phyloP scores from a whole-genome alignment of 176 grass and related monocot genomes.

The Oryza meridionalis region DNA sequence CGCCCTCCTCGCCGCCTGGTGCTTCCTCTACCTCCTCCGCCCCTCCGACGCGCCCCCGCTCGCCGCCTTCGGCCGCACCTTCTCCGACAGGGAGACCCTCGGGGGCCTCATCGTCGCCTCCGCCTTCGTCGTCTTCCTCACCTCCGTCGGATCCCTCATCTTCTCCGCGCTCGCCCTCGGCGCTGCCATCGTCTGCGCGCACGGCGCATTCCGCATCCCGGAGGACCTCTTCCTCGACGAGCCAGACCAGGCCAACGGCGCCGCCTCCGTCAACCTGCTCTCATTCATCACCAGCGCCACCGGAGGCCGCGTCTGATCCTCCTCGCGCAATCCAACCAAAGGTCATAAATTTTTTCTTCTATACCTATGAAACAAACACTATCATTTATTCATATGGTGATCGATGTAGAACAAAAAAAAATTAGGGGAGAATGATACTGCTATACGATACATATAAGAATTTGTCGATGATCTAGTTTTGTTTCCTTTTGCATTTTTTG shows the following conservation, averaged over 20 bases:
- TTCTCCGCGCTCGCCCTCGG: conserved; percentile 71
- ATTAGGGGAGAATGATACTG: not conserved
- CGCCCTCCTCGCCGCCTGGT: conserved; percentile 58
- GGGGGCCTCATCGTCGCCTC: conserved; percentile 51
- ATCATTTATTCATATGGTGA: not conserved
- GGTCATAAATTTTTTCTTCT: not conserved
- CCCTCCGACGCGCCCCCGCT: conserved; percentile 57
- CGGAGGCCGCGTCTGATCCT: conserved; percentile 34
- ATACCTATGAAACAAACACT: not conserved
- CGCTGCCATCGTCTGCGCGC: conserved; percentile 52
- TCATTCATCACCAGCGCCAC: conserved; percentile 57
- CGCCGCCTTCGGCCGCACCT: conserved; percentile 49
- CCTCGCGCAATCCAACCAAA: not conserved
- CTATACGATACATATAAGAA: not conserved
- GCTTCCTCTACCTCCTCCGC: conserved; percentile 67
- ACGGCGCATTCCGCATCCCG: conserved; percentile 56
- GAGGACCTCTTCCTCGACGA: conserved; percentile 84
- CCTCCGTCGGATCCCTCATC: conserved; percentile 67
- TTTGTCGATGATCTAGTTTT: conserved; percentile 9
- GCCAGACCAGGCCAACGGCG: conserved; percentile 40
- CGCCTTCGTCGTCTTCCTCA: conserved; percentile 70
- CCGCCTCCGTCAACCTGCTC: conserved; percentile 32
- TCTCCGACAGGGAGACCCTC: conserved; percentile 65
- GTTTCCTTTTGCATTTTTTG: conserved; percentile 8
- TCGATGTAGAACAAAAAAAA: not conserved